Evolutionary conservation across 805 yeast species (phyloP).

Genomic region (Saturnispora ahearnii): DNA sequence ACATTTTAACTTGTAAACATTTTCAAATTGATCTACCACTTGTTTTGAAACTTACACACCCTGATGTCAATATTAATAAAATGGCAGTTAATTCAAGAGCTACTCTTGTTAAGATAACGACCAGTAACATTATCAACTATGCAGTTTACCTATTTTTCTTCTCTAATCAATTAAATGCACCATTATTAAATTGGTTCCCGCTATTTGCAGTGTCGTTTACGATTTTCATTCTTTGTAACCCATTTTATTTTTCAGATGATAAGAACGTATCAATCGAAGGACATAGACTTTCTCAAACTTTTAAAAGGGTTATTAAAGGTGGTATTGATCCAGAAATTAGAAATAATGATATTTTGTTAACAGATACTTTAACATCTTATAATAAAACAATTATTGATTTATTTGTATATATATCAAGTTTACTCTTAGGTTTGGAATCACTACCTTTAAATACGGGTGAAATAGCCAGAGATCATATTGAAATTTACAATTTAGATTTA

Average conservation of each 20-base stretch:
- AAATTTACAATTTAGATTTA: constrained; percentile 24
- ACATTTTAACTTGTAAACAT: constrained; percentile 32
- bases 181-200: constrained; percentile 29
- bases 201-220: constrained; percentile 30
- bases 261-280: constrained; percentile 25
- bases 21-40: constrained; percentile 37
- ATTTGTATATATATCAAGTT: constrained; percentile 43
- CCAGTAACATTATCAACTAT: constrained; percentile 23
- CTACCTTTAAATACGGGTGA: constrained; percentile 23
- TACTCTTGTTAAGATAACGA: constrained; percentile 17
- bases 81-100: constrained; percentile 14
- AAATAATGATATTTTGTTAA: constrained; percentile 69
- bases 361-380: constrained; percentile 82
- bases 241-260: constrained; percentile 16
- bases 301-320: constrained; percentile 49
- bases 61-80: constrained; percentile 15
- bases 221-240: constrained; percentile 30
- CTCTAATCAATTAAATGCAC: constrained; percentile 19
- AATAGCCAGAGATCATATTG: constrained; percentile 26
- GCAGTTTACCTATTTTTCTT: constrained; percentile 22
- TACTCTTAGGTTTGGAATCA: constrained; percentile 29
- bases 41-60: constrained; percentile 29
- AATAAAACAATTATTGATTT: constrained; percentile 69
- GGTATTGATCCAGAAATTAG: constrained; percentile 50
- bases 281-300: constrained; percentile 39